Conservation (phyloP, 169 alveolate species). For the Plasmodium vivax region DNA sequence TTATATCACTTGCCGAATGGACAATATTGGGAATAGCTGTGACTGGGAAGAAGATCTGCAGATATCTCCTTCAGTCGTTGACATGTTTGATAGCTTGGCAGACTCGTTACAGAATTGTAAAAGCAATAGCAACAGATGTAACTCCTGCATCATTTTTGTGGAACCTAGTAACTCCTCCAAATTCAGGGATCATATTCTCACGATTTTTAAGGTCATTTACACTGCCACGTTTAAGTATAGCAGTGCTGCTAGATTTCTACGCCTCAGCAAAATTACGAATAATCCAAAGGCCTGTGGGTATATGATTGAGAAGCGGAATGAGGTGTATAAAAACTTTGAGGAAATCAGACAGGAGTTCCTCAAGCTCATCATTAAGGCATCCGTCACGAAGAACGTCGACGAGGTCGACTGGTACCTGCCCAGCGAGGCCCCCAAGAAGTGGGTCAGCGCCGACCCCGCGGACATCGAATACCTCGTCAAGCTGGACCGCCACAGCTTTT, state of each 20-base stretch:
- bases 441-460: conserved; percentile 14
- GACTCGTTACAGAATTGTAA: conserved; percentile 74
- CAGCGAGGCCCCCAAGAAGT: conserved; percentile 21
- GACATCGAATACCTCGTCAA: conserved; percentile 58
- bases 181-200: conserved; percentile 84
- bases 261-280: conserved; percentile 70
- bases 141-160: conserved; percentile 43
- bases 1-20: conserved; percentile 83
- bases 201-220: conserved; percentile 81
- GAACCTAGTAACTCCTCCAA: conserved; percentile 80
- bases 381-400: conserved; percentile 48
- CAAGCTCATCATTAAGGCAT: conserved; percentile 42
- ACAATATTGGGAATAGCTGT: conserved; percentile 15
- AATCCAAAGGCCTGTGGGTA: conserved; percentile 56
- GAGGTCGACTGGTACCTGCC: conserved; percentile 70
- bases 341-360: conserved; percentile 52
- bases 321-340: conserved; percentile 55
- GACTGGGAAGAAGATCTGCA: conserved; percentile 83
- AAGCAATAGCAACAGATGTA: conserved; percentile 2
- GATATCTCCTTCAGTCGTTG: conserved; percentile 82
- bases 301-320: conserved; percentile 62
- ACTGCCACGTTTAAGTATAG: conserved; percentile 80
- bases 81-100: conserved; percentile 82
- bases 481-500: conserved; percentile 10
- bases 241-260: conserved; percentile 77